phyloP scores from a whole-genome alignment of 345 rosid genomes.

The Ceriops tagal region DNA sequence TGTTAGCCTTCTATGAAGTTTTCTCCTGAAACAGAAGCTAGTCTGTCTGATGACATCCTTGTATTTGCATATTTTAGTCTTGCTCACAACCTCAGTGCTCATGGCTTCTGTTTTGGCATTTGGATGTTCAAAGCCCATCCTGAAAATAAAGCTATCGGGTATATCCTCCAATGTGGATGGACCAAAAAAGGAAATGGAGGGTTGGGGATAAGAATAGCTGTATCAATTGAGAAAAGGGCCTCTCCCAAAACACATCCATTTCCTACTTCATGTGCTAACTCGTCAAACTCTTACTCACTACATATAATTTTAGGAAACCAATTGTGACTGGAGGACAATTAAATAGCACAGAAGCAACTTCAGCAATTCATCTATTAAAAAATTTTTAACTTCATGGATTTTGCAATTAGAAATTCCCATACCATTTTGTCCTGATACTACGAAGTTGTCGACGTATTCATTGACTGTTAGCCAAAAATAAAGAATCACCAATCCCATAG shows the following conservation, averaged over 20 bases:
- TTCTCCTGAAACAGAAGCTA: no score
- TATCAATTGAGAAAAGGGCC: background rate
- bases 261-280: background rate
- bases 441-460: slow-evolving; percentile 56
- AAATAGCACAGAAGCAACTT: background rate
- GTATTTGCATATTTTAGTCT: background rate
- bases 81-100: no score
- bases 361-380: background rate
- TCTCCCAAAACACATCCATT: background rate
- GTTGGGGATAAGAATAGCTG: background rate
- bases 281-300: background rate
- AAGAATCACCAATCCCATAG: slow-evolving; percentile 64
- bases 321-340: background rate
- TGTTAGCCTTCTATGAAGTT: no score
- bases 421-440: slow-evolving; percentile 85
- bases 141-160: background rate
- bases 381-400: background rate
- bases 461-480: slow-evolving; percentile 62
- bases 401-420: slow-evolving; percentile 12
- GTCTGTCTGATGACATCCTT: no score
- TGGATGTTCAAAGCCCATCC: no score
- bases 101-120: no score
- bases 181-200: background rate
- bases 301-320: background rate
- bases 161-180: background rate